Percentiles rank a stretch among this genome's conserved stretches.
These are phyloP conservation scores for Usnea hakonensis DNA, from an alignment of 495 filamentous ascomycete species.

Conservation along the genomic window DNA sequence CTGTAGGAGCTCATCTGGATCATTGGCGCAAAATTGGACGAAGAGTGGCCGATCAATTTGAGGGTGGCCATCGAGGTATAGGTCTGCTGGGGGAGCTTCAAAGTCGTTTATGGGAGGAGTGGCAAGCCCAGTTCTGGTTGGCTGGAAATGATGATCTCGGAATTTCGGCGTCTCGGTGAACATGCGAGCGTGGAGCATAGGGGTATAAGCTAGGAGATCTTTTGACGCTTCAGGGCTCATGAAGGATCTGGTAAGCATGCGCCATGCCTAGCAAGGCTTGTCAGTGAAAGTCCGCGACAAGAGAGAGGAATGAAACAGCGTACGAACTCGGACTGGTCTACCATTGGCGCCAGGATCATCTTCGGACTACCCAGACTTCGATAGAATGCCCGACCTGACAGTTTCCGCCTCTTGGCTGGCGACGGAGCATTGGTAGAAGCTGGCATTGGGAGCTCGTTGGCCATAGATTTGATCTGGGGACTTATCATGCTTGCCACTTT, in stretches of 20 bases:
- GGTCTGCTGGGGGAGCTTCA: slow-evolving; percentile 19
- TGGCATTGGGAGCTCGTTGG: not conserved
- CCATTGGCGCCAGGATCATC: slow-evolving; percentile 91
- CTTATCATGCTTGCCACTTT: not conserved
- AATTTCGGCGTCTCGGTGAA: slow-evolving; percentile 69
- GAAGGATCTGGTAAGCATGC: slow-evolving; percentile 87
- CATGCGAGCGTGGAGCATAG: slow-evolving; percentile 89
- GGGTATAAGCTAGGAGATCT: slow-evolving; percentile 71
- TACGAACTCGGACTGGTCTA: slow-evolving; percentile 96
- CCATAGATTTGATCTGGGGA: not conserved
- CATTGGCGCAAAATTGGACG: slow-evolving; percentile 95
- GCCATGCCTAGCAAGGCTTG: slow-evolving; percentile 64
- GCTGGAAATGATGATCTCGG: slow-evolving; percentile 69
- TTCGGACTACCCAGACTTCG: slow-evolving; percentile 87
- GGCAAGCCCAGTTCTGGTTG: slow-evolving; percentile 42
- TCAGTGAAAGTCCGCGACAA: slow-evolving; percentile 20
- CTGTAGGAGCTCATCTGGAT: slow-evolving; percentile 64
- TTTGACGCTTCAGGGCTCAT: slow-evolving; percentile 54
- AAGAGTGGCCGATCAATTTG: slow-evolving; percentile 76
- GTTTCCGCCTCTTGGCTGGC: slow-evolving; percentile 38
- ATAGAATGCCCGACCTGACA: slow-evolving; percentile 83
- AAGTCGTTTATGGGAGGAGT: not conserved
- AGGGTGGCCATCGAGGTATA: slow-evolving; percentile 80
- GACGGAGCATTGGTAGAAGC: not conserved
- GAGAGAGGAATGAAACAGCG: slow-evolving; percentile 26